A percentile compares a stretch with the other conserved stretches of the same genome.
phyloP scores from a whole-genome alignment of 2,329 filamentous ascomycete species.

The Trichoderma lentiforme region DNA sequence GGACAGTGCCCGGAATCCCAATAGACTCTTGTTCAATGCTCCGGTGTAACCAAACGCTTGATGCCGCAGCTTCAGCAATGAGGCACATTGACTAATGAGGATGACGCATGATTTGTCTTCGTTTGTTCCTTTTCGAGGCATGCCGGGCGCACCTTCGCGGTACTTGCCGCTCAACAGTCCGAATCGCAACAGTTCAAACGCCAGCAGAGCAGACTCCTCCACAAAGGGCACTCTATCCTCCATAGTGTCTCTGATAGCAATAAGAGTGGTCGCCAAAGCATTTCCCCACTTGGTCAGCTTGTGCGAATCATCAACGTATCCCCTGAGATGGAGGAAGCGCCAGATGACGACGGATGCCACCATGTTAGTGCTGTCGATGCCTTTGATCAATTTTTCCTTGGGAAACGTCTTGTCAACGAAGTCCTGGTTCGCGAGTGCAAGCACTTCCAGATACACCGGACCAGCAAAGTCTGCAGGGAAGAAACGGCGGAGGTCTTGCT shows the following conservation, averaged over 20 bases:
- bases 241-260: conserved; percentile 55
- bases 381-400: conserved; percentile 54
- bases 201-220: conserved; percentile 77
- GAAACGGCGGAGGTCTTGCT: conserved; percentile 49
- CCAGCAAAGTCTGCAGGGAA: conserved; percentile 42
- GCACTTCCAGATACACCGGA: conserved; percentile 55
- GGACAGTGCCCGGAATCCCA: conserved; percentile 81
- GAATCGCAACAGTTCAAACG: conserved; percentile 79
- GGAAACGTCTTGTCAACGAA: conserved; percentile 68
- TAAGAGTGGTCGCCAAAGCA: conserved; percentile 68
- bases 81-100: conserved; percentile 82
- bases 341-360: conserved; percentile 72
- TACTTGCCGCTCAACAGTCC: conserved; percentile 72
- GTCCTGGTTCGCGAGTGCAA: conserved; percentile 64
- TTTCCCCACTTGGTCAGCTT: conserved; percentile 80
- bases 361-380: conserved; percentile 65
- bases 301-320: conserved; percentile 77
- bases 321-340: conserved; percentile 85
- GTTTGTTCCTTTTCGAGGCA: conserved; percentile 56
- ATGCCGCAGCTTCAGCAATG: conserved; percentile 77
- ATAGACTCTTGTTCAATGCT: conserved; percentile 82
- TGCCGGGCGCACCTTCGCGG: conserved; percentile 52
- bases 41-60: conserved; percentile 88
- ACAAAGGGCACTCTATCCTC: conserved; percentile 48
- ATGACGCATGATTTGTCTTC: conserved; percentile 76